phyloP scores from a whole-genome alignment of 805 yeast species.

The Candida orba region DNA sequence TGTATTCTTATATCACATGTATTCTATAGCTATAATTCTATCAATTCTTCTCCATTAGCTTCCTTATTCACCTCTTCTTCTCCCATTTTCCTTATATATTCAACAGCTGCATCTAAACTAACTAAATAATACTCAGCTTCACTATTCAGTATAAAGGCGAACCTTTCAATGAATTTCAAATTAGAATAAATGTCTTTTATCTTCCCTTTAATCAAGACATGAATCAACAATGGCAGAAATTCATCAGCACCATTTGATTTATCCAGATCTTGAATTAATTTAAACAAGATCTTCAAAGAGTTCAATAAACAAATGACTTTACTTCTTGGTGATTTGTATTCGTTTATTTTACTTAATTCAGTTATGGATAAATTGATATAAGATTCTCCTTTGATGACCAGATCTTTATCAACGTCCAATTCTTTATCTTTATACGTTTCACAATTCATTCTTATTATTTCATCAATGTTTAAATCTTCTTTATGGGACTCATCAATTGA shows the following conservation, averaged over 20 bases:
- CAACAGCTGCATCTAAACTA: constrained; percentile 83
- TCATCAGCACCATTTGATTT: constrained; percentile 83
- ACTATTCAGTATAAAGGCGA: constrained; percentile 69
- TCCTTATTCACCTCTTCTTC: background rate
- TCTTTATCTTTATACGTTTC: constrained; percentile 60
- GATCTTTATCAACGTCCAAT: constrained; percentile 60
- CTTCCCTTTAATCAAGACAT: constrained; percentile 64
- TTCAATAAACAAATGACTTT: constrained; percentile 87
- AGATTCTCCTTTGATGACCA: constrained; percentile 39
- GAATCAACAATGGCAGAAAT: constrained; percentile 83
- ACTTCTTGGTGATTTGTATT: constrained; percentile 89
- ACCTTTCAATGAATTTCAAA: constrained; percentile 77
- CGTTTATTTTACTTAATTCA: constrained; percentile 72
- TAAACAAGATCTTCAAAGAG: constrained; percentile 88
- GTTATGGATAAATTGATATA: constrained; percentile 61
- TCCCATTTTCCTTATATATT: constrained; percentile 57
- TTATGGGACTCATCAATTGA: constrained; percentile 47
- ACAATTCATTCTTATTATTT: constrained; percentile 48
- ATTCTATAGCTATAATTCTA: background rate
- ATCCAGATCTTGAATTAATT: constrained; percentile 61
- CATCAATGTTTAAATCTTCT: constrained; percentile 59
- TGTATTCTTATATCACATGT: too few relatives aligned
- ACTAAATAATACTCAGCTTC: constrained; percentile 90
- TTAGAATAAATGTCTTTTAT: constrained; percentile 67
- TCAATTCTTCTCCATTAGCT: background rate